Evolutionary conservation across 2,329 filamentous ascomycete genomes (phyloP), one percentile per base, ranked within the genome.

Genomic region (Pestalotiopsis sp.): DNA sequence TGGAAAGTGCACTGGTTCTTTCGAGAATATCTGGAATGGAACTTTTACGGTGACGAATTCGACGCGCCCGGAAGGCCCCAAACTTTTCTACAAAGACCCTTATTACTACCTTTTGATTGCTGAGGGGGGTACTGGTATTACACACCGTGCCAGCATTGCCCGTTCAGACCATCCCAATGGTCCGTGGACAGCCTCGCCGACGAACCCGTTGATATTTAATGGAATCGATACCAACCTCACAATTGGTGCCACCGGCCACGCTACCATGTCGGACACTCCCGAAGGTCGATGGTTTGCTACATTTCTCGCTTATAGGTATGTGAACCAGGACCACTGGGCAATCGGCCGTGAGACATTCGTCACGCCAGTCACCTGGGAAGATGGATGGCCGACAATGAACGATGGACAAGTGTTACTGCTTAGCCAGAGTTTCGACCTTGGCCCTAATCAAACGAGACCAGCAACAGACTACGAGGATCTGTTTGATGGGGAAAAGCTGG

Each of bases 11-110:
- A 31, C 66, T 3, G 72, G 74, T 5, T 62, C 68, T 1, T 75
- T 75, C 52, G 61, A 61, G 11, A 73, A 65, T 27, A 61, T 73
- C 12, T 75, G 73, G 72, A 75, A 75, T 49, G 73, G 71, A 13
- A 75, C 74, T 0, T 52, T 52, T 9, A n/a, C 45, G 1, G 45
- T 52, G 17, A 52, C 45, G 7, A 52, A 17, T n/a, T 52, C 45
- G 7, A 52, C 45, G 17, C 45, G 45, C 17, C 45, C 45, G 5
- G 45, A 52, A 52, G 45, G 45, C 17, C 45, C 45, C 4, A 52
- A 52, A 9, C 45, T 52, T 14, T 52, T 52, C 6, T 52, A 52
- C 5, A 52, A 52, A n/a, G 45, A 52, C 13, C 45, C 45, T 6
- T 52, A 20, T n/a, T 52, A 52, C 20, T 52, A 52, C 4, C 45